Percentiles rank a stretch among this genome's conserved stretches.
Evolutionary conservation across 2,329 filamentous ascomycete species (phyloP).

Genomic region (Xenosphaeropsis pyriputrescens): DNA sequence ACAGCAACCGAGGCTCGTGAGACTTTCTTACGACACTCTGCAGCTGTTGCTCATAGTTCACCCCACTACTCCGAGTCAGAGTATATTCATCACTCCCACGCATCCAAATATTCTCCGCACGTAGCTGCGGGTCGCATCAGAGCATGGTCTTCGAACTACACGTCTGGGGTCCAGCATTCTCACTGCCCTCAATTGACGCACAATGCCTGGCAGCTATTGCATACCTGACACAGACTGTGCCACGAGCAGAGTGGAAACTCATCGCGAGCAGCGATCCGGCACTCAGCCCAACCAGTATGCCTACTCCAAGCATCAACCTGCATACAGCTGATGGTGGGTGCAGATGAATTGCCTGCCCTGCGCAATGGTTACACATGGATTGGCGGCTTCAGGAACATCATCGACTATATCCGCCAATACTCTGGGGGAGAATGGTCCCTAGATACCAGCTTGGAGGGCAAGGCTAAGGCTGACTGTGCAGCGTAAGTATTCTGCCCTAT

Average conservation of each 20-base stretch:
- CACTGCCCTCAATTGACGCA: slow-evolving; percentile 77
- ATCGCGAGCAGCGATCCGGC: slow-evolving; percentile 61
- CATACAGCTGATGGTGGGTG: not conserved
- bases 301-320: slow-evolving; percentile 1
- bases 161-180: slow-evolving; percentile 82
- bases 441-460: slow-evolving; percentile 24
- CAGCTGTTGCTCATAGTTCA: too few species aligned
- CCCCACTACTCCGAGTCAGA: too few species aligned
- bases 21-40: too few species aligned
- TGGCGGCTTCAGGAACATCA: slow-evolving; percentile 35
- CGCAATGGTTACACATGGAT: slow-evolving; percentile 36
- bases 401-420: slow-evolving; percentile 27
- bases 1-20: too few species aligned
- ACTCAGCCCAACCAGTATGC: slow-evolving; percentile 55
- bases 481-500: slow-evolving; percentile 22
- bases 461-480: slow-evolving; percentile 14
- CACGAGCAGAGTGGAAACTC: slow-evolving; percentile 48
- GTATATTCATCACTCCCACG: too few species aligned
- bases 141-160: slow-evolving; percentile 56
- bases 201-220: slow-evolving; percentile 78
- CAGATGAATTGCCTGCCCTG: slow-evolving; percentile 42
- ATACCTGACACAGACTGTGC: slow-evolving; percentile 53
- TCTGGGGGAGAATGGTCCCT: slow-evolving; percentile 32
- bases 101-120: too few species aligned
- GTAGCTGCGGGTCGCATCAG: not conserved